Base-by-base conservation (phyloP, 2,329 filamentous ascomycete species). In the Colletotrichum melonis region DNA sequence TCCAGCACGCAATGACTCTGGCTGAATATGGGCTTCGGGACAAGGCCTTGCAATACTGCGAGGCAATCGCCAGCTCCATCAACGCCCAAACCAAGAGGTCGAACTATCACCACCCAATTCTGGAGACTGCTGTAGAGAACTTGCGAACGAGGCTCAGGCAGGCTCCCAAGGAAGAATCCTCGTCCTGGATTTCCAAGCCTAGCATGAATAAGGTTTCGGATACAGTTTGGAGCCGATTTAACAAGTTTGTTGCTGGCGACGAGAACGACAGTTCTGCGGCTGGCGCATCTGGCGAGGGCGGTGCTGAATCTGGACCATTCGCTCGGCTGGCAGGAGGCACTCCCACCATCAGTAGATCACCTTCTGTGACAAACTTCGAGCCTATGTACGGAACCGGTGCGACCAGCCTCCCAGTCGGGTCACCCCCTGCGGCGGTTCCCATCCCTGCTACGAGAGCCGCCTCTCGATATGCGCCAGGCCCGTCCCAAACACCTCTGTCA, bases 171-270 rank as follows among this genome's bases (percentile, higher is more conserved):
- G 95, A 97, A 76, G 92, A 90, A 68, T 92, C 92, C 7, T 92
- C 91, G 24, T 96, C 95, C 2, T 98, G 96, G 94, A 97, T 99
- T 65, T 93, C 95, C 1, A 98, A 97, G 82, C 95, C 96, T 7
- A 98, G 92, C 81, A 97, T 98, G 90, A 95, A 97, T 82, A 98
- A 97, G 83, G 95, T 98, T 0, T 97, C 95, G 2, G 95, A 93
- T 74, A 95, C 93, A 42, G 91, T 98, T 80, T 95, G 95, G 89
- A 95, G 92, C 76, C 95, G 93, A 72, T 98, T 99, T 84, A 98
- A 95, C 84, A 98, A 95, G 79, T 99, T 99, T 79, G 95, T 99
- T 74, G 92, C 94, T 64, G 97, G 97, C 16, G 96, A 98, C 73
- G 96, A 98, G 67, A 90, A 90, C 65, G 93, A 95, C 64, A 87